Percentiles rank a stretch among this genome's conserved stretches.
phyloP scores from a whole-genome alignment of 192 early-diverging fungal genomes.

The Umbelopsis sp. region DNA sequence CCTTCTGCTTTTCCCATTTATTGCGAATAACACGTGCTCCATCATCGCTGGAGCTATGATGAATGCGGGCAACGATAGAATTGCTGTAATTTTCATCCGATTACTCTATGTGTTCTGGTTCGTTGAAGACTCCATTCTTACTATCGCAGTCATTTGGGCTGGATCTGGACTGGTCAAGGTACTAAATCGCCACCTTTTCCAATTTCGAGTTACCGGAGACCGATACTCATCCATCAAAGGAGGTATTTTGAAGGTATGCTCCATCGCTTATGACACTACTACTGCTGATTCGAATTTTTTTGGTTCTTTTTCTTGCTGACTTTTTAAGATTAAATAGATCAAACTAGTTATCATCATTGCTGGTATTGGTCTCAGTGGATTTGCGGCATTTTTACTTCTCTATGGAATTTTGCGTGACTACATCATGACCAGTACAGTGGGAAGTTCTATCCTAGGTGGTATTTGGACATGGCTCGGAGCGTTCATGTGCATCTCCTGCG shows the following conservation, averaged over 20 bases:
- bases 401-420: slow-evolving; percentile 32
- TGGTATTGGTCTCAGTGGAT: slow-evolving; percentile 21
- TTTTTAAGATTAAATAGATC: slow-evolving; percentile 19
- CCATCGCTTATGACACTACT: background rate
- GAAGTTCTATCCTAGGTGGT: slow-evolving; percentile 22
- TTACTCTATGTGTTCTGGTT: slow-evolving; percentile 35
- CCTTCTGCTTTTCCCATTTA: slow-evolving; percentile 21
- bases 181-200: slow-evolving; percentile 19
- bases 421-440: slow-evolving; percentile 26
- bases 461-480: slow-evolving; percentile 33
- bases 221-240: slow-evolving; percentile 23
- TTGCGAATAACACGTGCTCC: slow-evolving; percentile 25
- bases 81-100: slow-evolving; percentile 21
- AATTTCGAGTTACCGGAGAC: slow-evolving; percentile 18
- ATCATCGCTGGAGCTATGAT: slow-evolving; percentile 22
- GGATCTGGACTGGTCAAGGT: slow-evolving; percentile 21
- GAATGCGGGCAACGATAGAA: background rate
- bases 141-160: slow-evolving; percentile 21
- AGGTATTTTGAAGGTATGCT: slow-evolving; percentile 29
- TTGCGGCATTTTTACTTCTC: slow-evolving; percentile 32
- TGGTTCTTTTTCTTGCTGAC: background rate
- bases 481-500: slow-evolving; percentile 24
- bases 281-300: no score
- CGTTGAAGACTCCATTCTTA: slow-evolving; percentile 16
- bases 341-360: slow-evolving; percentile 28